These are phyloP conservation scores for Lippia alba DNA, from an alignment of 305 asterid species.

Conservation along the genomic window DNA sequence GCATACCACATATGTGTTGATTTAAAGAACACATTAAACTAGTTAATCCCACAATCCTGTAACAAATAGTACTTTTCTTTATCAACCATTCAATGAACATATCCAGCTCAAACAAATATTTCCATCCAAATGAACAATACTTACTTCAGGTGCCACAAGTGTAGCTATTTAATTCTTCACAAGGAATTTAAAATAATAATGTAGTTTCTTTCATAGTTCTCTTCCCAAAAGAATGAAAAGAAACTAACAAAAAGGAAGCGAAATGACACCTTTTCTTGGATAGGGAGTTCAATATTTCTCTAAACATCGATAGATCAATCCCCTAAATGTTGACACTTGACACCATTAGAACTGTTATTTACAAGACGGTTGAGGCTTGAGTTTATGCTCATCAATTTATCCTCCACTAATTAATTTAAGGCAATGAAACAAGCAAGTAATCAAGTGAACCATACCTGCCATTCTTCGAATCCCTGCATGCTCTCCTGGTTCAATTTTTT, in stretches of 20 bases:
- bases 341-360: conserved; percentile 10
- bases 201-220: conserved; percentile 6
- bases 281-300: neutral
- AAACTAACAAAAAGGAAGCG: neutral
- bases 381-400: neutral
- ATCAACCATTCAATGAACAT: neutral
- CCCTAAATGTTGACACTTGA: conserved; percentile 12
- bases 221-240: conserved; percentile 4
- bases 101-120: conserved; percentile 20
- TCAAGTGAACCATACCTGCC: conserved; percentile 66
- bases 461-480: conserved; percentile 83
- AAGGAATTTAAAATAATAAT: conserved; percentile 2
- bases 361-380: conserved; percentile 16
- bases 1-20: neutral
- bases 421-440: neutral
- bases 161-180: neutral
- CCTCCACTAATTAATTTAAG: conserved; percentile 14
- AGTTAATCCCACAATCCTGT: too few relatives aligned
- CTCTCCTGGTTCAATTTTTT: conserved; percentile 81
- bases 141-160: neutral
- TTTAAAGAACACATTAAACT: too few relatives aligned
- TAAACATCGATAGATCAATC: conserved; percentile 14
- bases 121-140: neutral
- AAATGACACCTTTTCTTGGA: neutral
- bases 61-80: neutral